Evolutionary conservation across 169 alveolate species (phyloP).

Genomic region (Eimeria acervulina): DNA sequence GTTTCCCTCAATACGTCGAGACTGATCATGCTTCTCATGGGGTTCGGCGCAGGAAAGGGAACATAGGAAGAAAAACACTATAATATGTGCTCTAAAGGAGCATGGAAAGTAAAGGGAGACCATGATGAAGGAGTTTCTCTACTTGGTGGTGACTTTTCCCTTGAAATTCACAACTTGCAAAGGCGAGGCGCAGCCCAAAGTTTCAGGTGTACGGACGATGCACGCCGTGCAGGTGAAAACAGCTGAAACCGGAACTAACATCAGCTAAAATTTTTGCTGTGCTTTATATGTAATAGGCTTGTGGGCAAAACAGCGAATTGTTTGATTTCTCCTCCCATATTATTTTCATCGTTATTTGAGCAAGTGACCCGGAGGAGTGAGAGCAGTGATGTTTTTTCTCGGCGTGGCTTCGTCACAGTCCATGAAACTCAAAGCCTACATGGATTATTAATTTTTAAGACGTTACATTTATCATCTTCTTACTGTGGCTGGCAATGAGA

Average conservation of each 20-base stretch:
- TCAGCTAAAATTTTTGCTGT: not conserved
- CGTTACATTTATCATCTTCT: too few species aligned
- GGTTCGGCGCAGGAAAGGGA: not conserved
- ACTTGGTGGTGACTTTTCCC: not conserved
- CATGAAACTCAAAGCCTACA: not conserved
- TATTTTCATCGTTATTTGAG: not conserved
- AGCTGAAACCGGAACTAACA: not conserved
- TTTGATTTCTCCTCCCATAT: not conserved
- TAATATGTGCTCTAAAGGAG: not conserved
- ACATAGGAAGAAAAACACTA: not conserved
- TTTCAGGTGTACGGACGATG: constrained; percentile 24
- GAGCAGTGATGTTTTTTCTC: too few species aligned
- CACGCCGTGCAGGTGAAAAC: not conserved
- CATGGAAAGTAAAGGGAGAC: not conserved
- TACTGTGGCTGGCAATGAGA: not conserved
- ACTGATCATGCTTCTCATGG: not conserved
- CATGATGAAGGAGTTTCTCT: not conserved
- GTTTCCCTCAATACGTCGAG: not conserved
- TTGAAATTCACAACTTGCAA: not conserved
- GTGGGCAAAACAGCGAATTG: too few species aligned
- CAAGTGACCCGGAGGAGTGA: not conserved
- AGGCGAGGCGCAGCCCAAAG: not conserved
- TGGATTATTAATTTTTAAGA: not conserved
- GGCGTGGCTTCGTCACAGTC: not conserved
- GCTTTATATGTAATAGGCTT: too few species aligned